Evolutionary conservation across 129 eudicot genomes (phyloP), one percentile per base, ranked within the genome.

Genomic region (Pseudognaphalium luteoalbum): DNA sequence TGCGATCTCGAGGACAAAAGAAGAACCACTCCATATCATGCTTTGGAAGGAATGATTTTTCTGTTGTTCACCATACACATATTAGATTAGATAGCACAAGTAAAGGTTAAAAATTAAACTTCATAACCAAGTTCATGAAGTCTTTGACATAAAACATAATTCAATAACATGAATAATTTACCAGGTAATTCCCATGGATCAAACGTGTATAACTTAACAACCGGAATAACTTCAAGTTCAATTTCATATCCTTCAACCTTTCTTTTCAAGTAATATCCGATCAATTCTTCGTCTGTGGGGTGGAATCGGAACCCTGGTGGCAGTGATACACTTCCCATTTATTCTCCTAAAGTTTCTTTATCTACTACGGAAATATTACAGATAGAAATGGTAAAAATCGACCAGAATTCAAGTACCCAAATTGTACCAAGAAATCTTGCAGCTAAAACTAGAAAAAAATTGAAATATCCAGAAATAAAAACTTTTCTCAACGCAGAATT

Each of bases 111-210:
- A 25, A 25, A 72, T 39, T 70, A 8, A 41, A 29, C 14, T 41
- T 78, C 34, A 17, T 33, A 22, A 6, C 21, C 37, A 33, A 66
- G 9, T n/a, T 32, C 11, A 32, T 4, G 33, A 34, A 34, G 7
- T 14, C 6, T 33, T 32, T 66, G 2, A 8, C 4, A 32, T 66
- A 15, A 66, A 64, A 64, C 20, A 25, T 25, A 25, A 25, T 25
- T 25, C 1, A 25, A 25, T 25, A 25, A 25, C 28, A 32, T 12
- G 14, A 33, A 17, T n/a, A 37, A 66, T 67, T 75, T 84, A 91
- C 97, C 97, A 76, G 97, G 95, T 68, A 91, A 83, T 59, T 91
- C 97, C 97, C 97, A 91, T 25, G 97, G 97, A 87, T 91, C 95
- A 85, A 82, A 88, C 76, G 85, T 91, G 70, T 91, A 91, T 75